Evolutionary conservation across 2,329 filamentous ascomycete species (phyloP).

Genomic region (Fonsecaea monophora): DNA sequence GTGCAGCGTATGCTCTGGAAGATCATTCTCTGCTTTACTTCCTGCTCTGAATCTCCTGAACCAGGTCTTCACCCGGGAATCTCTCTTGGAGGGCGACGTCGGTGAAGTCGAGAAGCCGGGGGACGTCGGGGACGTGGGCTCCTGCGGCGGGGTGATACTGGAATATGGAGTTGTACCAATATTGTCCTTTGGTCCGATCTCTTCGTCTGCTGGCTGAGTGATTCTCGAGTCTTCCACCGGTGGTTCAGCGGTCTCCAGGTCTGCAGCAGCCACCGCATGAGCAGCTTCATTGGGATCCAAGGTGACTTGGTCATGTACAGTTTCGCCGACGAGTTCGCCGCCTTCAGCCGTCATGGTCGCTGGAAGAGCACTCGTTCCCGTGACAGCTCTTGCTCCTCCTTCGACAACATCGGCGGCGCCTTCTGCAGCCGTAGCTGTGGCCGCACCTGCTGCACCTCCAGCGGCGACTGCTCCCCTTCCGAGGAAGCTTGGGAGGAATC

Average conservation of each 20-base stretch:
- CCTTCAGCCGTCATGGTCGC: slow-evolving; percentile 14
- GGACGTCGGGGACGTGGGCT: slow-evolving; percentile 23
- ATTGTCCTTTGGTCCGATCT: slow-evolving; percentile 16
- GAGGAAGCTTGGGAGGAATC: slow-evolving; percentile 29
- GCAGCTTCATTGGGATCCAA: slow-evolving; percentile 27
- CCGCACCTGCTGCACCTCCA: slow-evolving; percentile 22
- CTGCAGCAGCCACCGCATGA: slow-evolving; percentile 21
- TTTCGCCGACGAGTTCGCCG: slow-evolving; percentile 19
- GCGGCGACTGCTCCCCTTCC: slow-evolving; percentile 22
- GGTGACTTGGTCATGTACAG: slow-evolving; percentile 27
- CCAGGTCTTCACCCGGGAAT: slow-evolving; percentile 38
- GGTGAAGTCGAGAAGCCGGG: slow-evolving; percentile 20
- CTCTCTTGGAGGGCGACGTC: slow-evolving; percentile 35
- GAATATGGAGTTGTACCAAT: slow-evolving; percentile 17
- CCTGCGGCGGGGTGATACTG: slow-evolving; percentile 10
- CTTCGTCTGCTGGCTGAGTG: slow-evolving; percentile 10
- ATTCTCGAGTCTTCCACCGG: slow-evolving; percentile 4
- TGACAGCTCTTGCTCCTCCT: slow-evolving; percentile 21
- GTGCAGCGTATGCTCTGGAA: slow-evolving; percentile 15
- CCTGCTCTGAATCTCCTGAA: slow-evolving; percentile 34
- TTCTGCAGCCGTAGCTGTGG: slow-evolving; percentile 17
- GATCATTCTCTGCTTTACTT: slow-evolving; percentile 35
- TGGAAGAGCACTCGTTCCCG: slow-evolving; percentile 4
- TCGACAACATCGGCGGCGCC: slow-evolving; percentile 17
- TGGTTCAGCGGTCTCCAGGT: slow-evolving; percentile 10